Conservation (phyloP, 139 green algal species). For the Coelastrella sp. region DNA sequence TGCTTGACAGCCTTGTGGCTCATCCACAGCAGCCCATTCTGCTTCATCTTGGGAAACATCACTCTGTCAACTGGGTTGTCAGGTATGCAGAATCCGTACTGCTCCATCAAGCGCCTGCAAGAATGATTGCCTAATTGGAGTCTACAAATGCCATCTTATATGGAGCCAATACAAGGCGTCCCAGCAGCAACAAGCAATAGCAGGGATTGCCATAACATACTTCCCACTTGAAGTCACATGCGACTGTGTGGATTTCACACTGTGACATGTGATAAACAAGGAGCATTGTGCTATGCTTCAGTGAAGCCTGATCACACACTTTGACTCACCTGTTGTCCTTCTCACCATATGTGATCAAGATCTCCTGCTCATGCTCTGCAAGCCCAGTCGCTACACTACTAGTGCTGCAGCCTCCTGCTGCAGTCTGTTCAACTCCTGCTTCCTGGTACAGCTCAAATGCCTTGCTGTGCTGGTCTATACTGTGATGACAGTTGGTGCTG, state of each 20-base stretch:
- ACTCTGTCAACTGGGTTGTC: constrained; percentile 56
- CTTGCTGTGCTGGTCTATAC: not conserved
- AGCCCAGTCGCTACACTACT: not conserved
- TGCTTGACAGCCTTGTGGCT: constrained; percentile 25
- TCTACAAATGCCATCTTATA: not conserved
- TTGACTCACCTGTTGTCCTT: constrained; percentile 52
- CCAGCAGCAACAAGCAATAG: not conserved
- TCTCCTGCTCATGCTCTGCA: constrained; percentile 12
- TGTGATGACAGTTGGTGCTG: not conserved
- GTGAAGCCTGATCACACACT: not conserved
- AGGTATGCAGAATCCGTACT: constrained; percentile 63
- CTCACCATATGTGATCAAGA: constrained; percentile 56
- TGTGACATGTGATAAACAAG: not conserved
- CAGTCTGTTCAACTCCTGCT: not conserved
- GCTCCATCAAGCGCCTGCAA: constrained; percentile 66
- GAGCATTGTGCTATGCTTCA: not conserved
- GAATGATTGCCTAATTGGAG: not conserved
- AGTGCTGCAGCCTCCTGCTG: not conserved
- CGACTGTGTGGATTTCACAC: not conserved
- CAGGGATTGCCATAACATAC: not conserved
- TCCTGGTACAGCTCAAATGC: not conserved
- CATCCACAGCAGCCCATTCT: constrained; percentile 2
- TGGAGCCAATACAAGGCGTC: not conserved
- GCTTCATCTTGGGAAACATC: not conserved
- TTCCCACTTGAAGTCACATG: not conserved